Conservation (phyloP, 139 green algal genomes). For the Chlamydomonas eustigma region DNA sequence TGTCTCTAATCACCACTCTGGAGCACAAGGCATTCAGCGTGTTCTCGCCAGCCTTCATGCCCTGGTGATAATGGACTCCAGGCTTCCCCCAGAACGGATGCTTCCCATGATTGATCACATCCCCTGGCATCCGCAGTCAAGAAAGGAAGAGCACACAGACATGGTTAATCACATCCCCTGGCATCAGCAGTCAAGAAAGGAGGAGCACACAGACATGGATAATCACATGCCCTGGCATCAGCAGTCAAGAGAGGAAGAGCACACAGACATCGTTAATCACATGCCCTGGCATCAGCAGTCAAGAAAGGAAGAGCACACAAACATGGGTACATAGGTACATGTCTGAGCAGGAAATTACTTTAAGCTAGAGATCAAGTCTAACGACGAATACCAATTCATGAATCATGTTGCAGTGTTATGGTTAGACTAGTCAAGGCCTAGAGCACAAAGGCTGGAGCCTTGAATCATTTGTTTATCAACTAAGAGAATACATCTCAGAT, state of each 20-base stretch:
- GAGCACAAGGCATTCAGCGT: slow-evolving; percentile 60
- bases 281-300: slow-evolving; percentile 23
- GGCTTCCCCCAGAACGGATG: slow-evolving; percentile 56
- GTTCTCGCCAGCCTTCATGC: slow-evolving; percentile 58
- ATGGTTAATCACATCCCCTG: slow-evolving; percentile 57
- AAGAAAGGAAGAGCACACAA: not conserved
- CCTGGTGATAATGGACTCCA: slow-evolving; percentile 57
- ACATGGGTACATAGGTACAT: no score
- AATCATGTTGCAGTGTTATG: no score
- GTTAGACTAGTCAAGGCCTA: no score
- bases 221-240: slow-evolving; percentile 43
- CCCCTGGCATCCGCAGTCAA: slow-evolving; percentile 16
- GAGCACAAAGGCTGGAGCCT: no score
- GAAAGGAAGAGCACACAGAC: slow-evolving; percentile 11
- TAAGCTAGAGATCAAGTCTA: no score
- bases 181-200: not conserved
- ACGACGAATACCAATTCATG: no score
- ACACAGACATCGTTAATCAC: slow-evolving; percentile 51
- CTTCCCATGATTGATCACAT: slow-evolving; percentile 64
- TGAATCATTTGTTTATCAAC: no score
- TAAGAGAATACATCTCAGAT: no score
- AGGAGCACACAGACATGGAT: slow-evolving; percentile 38
- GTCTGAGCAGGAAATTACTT: no score
- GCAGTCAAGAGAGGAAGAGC: not conserved
- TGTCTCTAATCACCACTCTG: slow-evolving; percentile 39